Evolutionary conservation across 768 basidiomycete species (phyloP), one percentile per base, ranked within the genome.

Genomic region (Phanerodontia chrysosporium): DNA sequence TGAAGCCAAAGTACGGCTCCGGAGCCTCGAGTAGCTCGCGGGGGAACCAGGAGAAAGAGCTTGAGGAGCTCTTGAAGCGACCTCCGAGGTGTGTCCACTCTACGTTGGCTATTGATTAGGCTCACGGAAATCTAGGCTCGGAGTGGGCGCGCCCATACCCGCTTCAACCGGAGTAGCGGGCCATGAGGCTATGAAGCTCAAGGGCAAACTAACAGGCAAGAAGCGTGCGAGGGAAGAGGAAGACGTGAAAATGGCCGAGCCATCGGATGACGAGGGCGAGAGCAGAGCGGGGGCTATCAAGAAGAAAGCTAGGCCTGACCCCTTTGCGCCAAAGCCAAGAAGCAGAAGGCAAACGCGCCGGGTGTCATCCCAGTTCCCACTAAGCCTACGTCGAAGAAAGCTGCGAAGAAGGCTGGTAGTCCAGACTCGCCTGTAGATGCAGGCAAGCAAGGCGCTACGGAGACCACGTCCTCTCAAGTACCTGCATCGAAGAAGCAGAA

Each of bases 111-210:
- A 10, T 56, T 28, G 57, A 22, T 5, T 18, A 22, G 48, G 24
- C 10, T 52, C 1, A 27, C 45, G 29, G 25, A 46, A 27, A 45
- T 54, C 58, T 63, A 92, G 90, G 65, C 74, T 92, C 58, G 90
- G 90, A 56, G 88, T 92, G 8, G 90, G 90, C 24, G 87, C 88
- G 32, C 67, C 81, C 28, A 73, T 84, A 24, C 82, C 87, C 28
- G 81, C 80, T 52, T 69, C 73, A 0, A 72, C 65, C n/a, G 59
- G 78, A 28, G 72, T 64, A 51, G 63, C 76, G 35, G 75, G 77
- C 39, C 78, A 81, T 39, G 89, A 89, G 57, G 74, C 78, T n/a
- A 81, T 80, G 18, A 82, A 81, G 62, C 76, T 92, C 21, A 86
- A 83, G 67, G 77, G 78, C 55, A 83, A 80, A 65, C 77, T 92